Conservation (phyloP, 2,329 filamentous ascomycete species). For the Fusarium neocosmosporiellum region DNA sequence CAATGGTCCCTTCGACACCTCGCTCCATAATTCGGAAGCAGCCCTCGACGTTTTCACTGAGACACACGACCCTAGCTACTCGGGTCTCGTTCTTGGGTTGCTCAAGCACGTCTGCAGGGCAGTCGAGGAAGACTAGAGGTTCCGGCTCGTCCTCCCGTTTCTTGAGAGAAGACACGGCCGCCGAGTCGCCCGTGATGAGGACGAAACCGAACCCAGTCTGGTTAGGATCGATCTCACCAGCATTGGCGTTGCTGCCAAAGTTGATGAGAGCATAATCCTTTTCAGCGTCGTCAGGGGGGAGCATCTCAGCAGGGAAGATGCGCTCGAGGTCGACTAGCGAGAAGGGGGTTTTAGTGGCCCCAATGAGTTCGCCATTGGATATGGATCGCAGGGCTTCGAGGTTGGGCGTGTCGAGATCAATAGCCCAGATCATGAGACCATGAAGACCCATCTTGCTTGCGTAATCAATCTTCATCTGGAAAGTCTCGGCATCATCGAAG, state of each 20-base stretch:
- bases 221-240: background rate
- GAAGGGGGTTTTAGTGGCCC: background rate
- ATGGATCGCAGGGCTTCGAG: background rate
- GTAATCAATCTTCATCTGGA: background rate
- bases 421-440: background rate
- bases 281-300: background rate
- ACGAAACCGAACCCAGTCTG: background rate
- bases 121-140: background rate
- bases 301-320: background rate
- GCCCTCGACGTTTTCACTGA: background rate
- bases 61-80: conserved; percentile 9
- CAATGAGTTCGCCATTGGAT: background rate
- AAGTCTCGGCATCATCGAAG: background rate
- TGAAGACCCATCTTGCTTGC: background rate
- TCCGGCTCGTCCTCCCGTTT: background rate
- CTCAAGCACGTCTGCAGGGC: background rate
- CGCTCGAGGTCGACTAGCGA: background rate
- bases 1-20: conserved; percentile 11
- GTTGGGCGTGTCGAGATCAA: background rate
- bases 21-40: conserved; percentile 8
- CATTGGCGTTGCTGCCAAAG: background rate
- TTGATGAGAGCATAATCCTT: background rate
- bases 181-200: background rate
- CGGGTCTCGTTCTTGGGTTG: background rate
- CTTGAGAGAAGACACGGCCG: background rate